Evolutionary conservation across 140 eudicot genomes (phyloP), one percentile per base, ranked within the genome.

Genomic region (Stevia rebaudiana): DNA sequence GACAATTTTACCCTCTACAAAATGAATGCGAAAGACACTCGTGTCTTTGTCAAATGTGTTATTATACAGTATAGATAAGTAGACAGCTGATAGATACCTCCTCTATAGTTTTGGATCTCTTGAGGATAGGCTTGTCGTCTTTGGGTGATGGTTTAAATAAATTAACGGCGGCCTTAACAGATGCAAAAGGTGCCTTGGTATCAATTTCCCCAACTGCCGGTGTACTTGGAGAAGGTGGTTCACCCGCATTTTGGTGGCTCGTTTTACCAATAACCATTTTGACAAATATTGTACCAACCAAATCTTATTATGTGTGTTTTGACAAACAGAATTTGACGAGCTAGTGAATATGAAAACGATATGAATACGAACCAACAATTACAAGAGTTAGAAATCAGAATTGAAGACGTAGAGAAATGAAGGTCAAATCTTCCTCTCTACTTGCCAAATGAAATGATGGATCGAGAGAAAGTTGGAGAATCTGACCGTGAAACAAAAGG

Each of bases 141-240:
- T 85, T 82, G 11, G 96, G 80, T 41, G 76, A 71, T 2, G 68
- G 81, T 16, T 85, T 97, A 57, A 94, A 94, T 37, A 94, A 63
- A 68, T 74, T 80, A 37, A 81, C 88, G 21, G 99, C 97, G 39
- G 97, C 97, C 78, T 67, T 85, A 43, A 92, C 97, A 19, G 99
- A 94, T 73, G 75, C 81, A 39, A 85, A 85, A 4, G 99, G 99
- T 10, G 95, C 83, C 36, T 71, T 62, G 11, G 95, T 94, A 40
- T 85, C 99, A 1, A 85, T 83, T 70, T 85, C 98, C 19, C 89
- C 86, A 7, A 80, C 83, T 8, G 74, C 63, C n/a, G 49, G 80
- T 16, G 67, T 40, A 22, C 64, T 65, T 1, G 87, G 86, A 69
- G 94, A 81, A 31, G 63, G 50, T 47, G 74, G 66, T 12, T 43